These are phyloP conservation scores for Delonix regia DNA, from an alignment of 306 rosid species.

Conservation along the genomic window DNA sequence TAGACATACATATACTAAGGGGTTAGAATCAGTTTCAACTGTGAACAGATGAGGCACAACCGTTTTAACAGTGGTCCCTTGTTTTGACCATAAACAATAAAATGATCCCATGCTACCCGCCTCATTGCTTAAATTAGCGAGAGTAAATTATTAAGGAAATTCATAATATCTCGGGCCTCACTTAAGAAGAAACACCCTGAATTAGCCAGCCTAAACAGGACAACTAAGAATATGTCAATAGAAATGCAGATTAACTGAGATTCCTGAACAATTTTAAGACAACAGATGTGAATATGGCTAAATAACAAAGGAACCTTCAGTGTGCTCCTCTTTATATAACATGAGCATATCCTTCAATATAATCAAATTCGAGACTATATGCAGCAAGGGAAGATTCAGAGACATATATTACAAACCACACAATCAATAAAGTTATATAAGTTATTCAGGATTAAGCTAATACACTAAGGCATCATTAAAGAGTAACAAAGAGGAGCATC, in stretches of 20 bases:
- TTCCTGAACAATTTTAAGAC: neutral
- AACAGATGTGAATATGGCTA: neutral
- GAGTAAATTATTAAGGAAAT: neutral
- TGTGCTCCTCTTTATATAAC: neutral
- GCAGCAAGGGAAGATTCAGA: neutral
- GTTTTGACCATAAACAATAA: no score
- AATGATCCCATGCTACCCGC: neutral
- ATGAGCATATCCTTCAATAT: neutral
- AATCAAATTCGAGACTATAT: neutral
- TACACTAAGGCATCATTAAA: neutral
- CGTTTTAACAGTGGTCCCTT: no score
- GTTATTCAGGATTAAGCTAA: neutral
- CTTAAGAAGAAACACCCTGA: neutral
- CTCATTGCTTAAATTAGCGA: neutral
- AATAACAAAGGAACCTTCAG: conserved; percentile 6
- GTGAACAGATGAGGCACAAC: no score
- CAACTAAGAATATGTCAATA: neutral
- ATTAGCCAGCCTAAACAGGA: neutral
- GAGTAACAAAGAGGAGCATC: conserved; percentile 11
- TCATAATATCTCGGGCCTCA: neutral
- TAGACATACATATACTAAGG: no score
- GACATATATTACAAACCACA: neutral
- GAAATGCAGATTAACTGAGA: neutral
- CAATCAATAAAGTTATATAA: neutral
- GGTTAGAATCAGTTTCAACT: no score